These are phyloP conservation scores for Trichoderma afroharzianum DNA, from an alignment of 2,329 filamentous ascomycete species.

Conservation along the genomic window DNA sequence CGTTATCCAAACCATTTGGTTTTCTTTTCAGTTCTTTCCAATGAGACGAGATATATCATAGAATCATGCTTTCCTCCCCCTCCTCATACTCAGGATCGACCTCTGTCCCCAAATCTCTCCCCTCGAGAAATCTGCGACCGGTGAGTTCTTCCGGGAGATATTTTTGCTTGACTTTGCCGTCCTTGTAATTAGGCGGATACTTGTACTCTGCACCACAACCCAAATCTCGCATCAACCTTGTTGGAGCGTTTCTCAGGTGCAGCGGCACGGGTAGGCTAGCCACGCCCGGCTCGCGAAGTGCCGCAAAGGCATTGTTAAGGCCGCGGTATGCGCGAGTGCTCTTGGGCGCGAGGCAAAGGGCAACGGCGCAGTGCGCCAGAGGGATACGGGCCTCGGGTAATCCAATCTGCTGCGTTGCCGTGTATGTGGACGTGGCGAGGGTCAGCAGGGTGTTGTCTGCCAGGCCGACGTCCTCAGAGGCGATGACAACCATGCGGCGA, in stretches of 20 bases:
- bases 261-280: constrained; percentile 78
- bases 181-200: constrained; percentile 86
- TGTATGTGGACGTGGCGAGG: constrained; percentile 81
- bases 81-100: constrained; percentile 66
- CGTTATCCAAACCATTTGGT: background rate
- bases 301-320: constrained; percentile 73
- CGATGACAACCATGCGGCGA: constrained; percentile 88
- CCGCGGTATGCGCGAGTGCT: constrained; percentile 82
- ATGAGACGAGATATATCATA: background rate
- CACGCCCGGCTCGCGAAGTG: constrained; percentile 77
- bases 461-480: constrained; percentile 88
- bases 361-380: constrained; percentile 80
- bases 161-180: constrained; percentile 79
- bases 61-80: constrained; percentile 32
- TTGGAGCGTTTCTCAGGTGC: constrained; percentile 89
- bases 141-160: constrained; percentile 79
- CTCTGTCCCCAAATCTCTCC: constrained; percentile 72
- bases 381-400: constrained; percentile 94
- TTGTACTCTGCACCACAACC: constrained; percentile 92
- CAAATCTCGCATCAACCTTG: constrained; percentile 86
- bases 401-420: constrained; percentile 86
- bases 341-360: constrained; percentile 77
- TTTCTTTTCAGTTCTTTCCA: no score
- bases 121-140: constrained; percentile 73
- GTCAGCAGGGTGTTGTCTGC: constrained; percentile 81